phyloP scores from a whole-genome alignment of 306 rosid species.

The Ammopiptanthus mongolicus region DNA sequence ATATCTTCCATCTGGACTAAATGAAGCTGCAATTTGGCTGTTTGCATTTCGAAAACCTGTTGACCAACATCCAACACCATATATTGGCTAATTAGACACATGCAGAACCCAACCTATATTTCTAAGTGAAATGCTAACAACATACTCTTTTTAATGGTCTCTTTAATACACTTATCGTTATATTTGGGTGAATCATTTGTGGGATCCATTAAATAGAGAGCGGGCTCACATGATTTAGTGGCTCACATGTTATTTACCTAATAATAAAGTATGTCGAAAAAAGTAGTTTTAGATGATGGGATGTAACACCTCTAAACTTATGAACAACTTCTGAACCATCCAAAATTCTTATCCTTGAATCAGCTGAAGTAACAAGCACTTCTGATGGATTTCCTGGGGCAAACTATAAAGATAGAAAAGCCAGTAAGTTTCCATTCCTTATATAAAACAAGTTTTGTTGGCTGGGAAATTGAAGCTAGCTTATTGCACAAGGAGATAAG shows the following conservation, averaged over 20 bases:
- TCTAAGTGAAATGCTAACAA: neutral
- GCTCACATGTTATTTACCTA: too few species aligned
- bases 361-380: conserved; percentile 77
- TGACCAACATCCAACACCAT: neutral
- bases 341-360: conserved; percentile 63
- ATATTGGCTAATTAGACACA: neutral
- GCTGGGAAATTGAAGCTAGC: neutral
- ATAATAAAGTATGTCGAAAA: too few species aligned
- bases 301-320: conserved; percentile 50
- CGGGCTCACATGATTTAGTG: too few species aligned
- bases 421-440: neutral
- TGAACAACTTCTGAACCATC: conserved; percentile 54
- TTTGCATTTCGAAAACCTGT: conserved; percentile 49
- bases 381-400: conserved; percentile 52
- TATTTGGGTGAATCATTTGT: too few species aligned
- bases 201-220: too few species aligned
- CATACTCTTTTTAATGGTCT: too few species aligned
- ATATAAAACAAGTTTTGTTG: neutral
- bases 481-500: neutral
- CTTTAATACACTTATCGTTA: too few species aligned
- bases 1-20: conserved; percentile 58
- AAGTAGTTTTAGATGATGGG: neutral
- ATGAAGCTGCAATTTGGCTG: conserved; percentile 66
- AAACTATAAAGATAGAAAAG: conserved; percentile 45
- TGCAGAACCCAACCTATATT: neutral